Conservation (phyloP, 2,329 filamentous ascomycete species). For the Daldinia eschscholtzii region DNA sequence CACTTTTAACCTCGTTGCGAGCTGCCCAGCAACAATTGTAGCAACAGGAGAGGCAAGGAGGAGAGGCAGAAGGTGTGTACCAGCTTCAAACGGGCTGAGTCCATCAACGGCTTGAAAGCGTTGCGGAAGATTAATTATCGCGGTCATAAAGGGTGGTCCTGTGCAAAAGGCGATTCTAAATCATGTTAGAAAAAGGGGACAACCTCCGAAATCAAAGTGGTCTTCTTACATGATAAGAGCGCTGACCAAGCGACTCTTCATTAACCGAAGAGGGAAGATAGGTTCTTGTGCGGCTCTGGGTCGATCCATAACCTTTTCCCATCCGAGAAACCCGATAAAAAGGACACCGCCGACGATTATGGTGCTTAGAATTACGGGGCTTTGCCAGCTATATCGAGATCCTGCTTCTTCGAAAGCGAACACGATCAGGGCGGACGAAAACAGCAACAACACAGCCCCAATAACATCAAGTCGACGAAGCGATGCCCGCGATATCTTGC, state of each 20-base stretch:
- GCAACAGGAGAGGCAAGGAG: conserved; percentile 53
- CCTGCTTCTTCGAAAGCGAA: conserved; percentile 61
- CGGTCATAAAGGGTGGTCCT: conserved; percentile 53
- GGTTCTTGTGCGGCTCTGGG: conserved; percentile 48
- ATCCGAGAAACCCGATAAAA: conserved; percentile 49
- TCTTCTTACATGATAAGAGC: conserved; percentile 53
- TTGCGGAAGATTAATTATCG: conserved; percentile 55
- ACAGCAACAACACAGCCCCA: conserved; percentile 55
- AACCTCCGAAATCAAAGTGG: neutral
- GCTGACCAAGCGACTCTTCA: conserved; percentile 51
- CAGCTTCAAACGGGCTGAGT: conserved; percentile 49
- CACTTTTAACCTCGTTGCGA: conserved; percentile 48
- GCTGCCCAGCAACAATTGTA: conserved; percentile 49
- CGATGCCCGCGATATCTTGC: conserved; percentile 44
- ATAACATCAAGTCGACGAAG: conserved; percentile 51
- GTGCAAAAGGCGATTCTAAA: conserved; percentile 50
- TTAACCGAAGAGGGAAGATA: conserved; percentile 54
- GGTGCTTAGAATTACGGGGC: conserved; percentile 54
- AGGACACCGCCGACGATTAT: conserved; percentile 42
- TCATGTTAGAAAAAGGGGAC: conserved; percentile 14
- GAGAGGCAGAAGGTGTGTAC: conserved; percentile 53
- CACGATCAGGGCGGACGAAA: conserved; percentile 59
- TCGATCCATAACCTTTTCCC: conserved; percentile 49
- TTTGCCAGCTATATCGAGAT: conserved; percentile 58
- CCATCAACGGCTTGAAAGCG: conserved; percentile 54